Evolutionary conservation across 169 alveolate genomes (phyloP).

Genomic region (Cardiosporidium cionae): DNA sequence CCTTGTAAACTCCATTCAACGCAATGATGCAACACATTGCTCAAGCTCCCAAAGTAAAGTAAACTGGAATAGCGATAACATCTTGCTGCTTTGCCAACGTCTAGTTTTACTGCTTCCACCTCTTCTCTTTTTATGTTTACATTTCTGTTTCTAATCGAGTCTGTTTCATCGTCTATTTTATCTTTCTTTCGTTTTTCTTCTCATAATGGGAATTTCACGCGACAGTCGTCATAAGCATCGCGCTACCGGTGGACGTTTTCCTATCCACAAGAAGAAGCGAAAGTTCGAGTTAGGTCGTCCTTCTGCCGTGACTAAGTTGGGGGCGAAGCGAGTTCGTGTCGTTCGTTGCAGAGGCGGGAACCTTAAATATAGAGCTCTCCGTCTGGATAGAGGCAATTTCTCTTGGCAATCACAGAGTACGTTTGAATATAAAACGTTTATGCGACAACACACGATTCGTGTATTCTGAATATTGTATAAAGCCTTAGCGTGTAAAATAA

Average conservation of each 20-base stretch:
- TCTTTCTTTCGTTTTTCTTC: neutral
- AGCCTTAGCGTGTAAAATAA: no score
- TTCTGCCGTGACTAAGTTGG: constrained; percentile 93
- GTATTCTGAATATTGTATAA: no score
- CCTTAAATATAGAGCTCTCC: constrained; percentile 83
- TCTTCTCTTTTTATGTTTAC: neutral
- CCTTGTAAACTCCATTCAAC: no score
- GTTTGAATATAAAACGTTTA: no score
- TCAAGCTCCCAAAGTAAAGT: no score
- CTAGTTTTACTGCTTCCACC: neutral
- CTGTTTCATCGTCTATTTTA: neutral
- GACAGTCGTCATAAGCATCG: constrained; percentile 97
- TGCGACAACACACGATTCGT: no score
- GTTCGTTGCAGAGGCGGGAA: constrained; percentile 97
- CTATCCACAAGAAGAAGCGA: constrained; percentile 97
- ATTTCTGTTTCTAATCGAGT: neutral
- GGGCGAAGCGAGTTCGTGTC: constrained; percentile 81
- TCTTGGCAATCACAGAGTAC: constrained; percentile 90
- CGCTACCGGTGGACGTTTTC: constrained; percentile 98
- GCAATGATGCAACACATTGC: no score
- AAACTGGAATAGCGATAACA: no score
- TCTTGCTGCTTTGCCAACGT: no score
- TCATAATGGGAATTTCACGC: constrained; percentile 95
- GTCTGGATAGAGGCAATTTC: constrained; percentile 93
- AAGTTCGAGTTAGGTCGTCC: constrained; percentile 98